Conservation (phyloP, 2,329 filamentous ascomycete species). For the Pseudogymnoascus sp. region DNA sequence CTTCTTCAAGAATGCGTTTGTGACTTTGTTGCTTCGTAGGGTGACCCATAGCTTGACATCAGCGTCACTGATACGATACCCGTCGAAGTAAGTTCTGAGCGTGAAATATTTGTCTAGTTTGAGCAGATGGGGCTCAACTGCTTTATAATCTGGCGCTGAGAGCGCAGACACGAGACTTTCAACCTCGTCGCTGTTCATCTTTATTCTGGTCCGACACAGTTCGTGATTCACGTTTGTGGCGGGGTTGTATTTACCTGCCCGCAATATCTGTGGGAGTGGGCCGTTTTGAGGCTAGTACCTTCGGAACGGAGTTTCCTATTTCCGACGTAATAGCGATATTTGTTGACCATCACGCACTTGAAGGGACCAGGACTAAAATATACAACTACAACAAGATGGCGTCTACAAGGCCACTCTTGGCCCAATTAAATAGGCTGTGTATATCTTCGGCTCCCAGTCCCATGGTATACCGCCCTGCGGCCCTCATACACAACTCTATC, state of each 20-base stretch:
- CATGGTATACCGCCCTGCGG: slow-evolving; percentile 11
- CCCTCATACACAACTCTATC: slow-evolving; percentile 17
- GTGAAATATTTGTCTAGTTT: slow-evolving; percentile 82
- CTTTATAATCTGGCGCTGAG: slow-evolving; percentile 65
- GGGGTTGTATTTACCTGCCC: slow-evolving; percentile 7
- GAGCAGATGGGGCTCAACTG: slow-evolving; percentile 63
- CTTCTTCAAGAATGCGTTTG: slow-evolving; percentile 71
- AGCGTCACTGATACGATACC: slow-evolving; percentile 66
- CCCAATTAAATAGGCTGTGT: slow-evolving; percentile 27
- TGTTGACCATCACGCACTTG: not conserved
- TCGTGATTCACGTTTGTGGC: slow-evolving; percentile 4
- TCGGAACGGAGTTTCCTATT: not conserved
- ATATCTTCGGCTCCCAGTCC: slow-evolving; percentile 14
- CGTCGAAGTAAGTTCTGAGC: slow-evolving; percentile 76
- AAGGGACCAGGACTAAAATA: not conserved
- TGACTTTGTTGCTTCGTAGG: slow-evolving; percentile 76
- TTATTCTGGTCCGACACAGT: slow-evolving; percentile 17
- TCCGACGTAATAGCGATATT: slow-evolving; percentile 3
- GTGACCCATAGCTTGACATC: slow-evolving; percentile 80
- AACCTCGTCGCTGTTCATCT: slow-evolving; percentile 50
- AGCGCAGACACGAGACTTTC: slow-evolving; percentile 42
- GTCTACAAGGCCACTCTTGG: slow-evolving; percentile 22
- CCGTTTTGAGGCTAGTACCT: not conserved
- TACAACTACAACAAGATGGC: slow-evolving; percentile 21
- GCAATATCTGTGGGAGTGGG: slow-evolving; percentile 6